These are phyloP conservation scores for Bipolaris bicolor DNA, from an alignment of 2,329 filamentous ascomycete genomes.

Conservation along the genomic window DNA sequence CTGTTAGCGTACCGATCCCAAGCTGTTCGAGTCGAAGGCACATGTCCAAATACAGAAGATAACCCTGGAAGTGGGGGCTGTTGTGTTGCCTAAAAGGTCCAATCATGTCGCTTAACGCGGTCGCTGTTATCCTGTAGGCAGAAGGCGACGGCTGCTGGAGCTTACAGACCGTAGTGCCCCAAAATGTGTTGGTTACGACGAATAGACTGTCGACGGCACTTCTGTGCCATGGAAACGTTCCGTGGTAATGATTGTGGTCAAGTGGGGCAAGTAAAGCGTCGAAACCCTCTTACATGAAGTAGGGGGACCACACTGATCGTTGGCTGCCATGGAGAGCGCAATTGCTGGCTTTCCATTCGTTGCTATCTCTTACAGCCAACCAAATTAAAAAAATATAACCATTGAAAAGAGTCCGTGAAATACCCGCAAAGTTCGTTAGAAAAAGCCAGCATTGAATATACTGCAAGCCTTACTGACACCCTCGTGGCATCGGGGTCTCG, in stretches of 20 bases:
- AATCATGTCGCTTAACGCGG: slow-evolving; percentile 1
- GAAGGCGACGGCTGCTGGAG: slow-evolving; percentile 5
- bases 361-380: neutral
- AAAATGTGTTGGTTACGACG: slow-evolving; percentile 4
- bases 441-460: slow-evolving; percentile 2
- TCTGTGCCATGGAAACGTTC: slow-evolving; percentile 25
- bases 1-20: slow-evolving; percentile 24
- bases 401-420: neutral
- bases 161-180: neutral
- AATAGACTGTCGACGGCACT: slow-evolving; percentile 23
- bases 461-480: slow-evolving; percentile 9
- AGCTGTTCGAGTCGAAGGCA: slow-evolving; percentile 1
- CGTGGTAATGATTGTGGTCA: slow-evolving; percentile 24
- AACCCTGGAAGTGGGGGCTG: neutral
- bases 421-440: slow-evolving; percentile 9
- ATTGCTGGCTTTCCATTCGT: slow-evolving; percentile 2
- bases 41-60: neutral
- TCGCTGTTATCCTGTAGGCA: slow-evolving; percentile 2
- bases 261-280: slow-evolving; percentile 30
- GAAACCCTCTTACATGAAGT: slow-evolving; percentile 17
- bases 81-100: neutral
- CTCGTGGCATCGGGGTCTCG: slow-evolving; percentile 20
- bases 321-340: slow-evolving; percentile 14
- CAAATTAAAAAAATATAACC: neutral
- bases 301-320: slow-evolving; percentile 6